Evolutionary conservation across 129 eudicot genomes (phyloP), one percentile per base, ranked within the genome.

Genomic region (Logfia minima): DNA sequence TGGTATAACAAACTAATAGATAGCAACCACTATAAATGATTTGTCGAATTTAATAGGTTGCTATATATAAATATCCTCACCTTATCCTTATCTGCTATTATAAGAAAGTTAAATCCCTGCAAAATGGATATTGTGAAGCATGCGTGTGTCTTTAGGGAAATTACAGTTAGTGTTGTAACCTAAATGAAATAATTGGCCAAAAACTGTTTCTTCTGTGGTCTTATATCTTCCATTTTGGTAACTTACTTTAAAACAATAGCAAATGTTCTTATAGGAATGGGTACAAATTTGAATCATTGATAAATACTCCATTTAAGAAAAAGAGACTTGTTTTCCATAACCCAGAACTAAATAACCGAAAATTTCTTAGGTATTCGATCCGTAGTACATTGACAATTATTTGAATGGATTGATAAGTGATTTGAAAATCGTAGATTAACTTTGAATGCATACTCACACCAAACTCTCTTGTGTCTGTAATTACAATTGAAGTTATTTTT

Each of bases 1-100:
- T 66, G 71, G 51, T 37, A 19, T 66, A 66, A 51, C 71, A 66
- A 66, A 34, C 71, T 29, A 34, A 2, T 39, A 39, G 45, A 66
- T 31, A 66, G 10, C 13, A 34, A 34, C 51, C 41, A 32, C 24
- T 66, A 18, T 66, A 14, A 24, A 65, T 6, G 4, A 14, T 13
- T 66, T 66, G 32, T 51, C 51, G 18, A 7, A 37, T 37, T 1
- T 37, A 5, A 37, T 37, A 37, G 43, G 43, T 37, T 37, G 11
- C 45, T 66, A 66, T 66, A 26, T 31, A 66, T 16, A 8, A 32
- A 21, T 22, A 29, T 66, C 16, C 23, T 66, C 3, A 29, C 16
- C 23, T 66, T 8, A 29, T 66, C 6, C 43, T 66, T n/a, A 56
- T 56, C 62, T 0, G 23, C 62, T n/a, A n/a, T 5, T 56, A 18